Conservation (phyloP, 805 yeast genomes). For the Clavispora fructus region DNA sequence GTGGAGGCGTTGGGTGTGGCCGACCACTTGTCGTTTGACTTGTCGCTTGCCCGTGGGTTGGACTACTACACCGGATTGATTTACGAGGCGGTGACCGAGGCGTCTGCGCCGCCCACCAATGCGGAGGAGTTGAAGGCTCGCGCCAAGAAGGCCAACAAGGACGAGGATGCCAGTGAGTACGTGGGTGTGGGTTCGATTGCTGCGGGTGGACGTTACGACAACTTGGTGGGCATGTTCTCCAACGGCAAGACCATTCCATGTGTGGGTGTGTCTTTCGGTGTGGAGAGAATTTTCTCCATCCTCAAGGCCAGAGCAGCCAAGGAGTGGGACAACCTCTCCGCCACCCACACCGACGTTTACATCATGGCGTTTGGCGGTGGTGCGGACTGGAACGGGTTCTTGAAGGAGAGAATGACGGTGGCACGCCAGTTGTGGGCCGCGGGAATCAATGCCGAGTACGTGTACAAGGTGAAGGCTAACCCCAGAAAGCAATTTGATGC, state of each 20-base stretch:
- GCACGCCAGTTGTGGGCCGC: conserved; percentile 81
- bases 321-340: conserved; percentile 59
- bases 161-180: conserved; percentile 90
- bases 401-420: conserved; percentile 85
- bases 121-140: conserved; percentile 32
- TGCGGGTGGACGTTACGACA: conserved; percentile 98
- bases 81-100: conserved; percentile 92
- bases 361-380: conserved; percentile 99
- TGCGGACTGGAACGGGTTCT: conserved; percentile 88
- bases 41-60: conserved; percentile 94
- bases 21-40: conserved; percentile 70
- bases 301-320: conserved; percentile 68
- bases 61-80: conserved; percentile 97
- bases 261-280: conserved; percentile 96
- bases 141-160: conserved; percentile 42
- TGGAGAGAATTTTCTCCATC: conserved; percentile 88
- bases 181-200: conserved; percentile 99
- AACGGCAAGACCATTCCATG: conserved; percentile 92
- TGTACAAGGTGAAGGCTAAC: conserved; percentile 90
- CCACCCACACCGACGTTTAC: conserved; percentile 87
- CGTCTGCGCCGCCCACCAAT: conserved; percentile 90
- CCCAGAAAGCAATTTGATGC: conserved; percentile 96
- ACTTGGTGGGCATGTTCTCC: conserved; percentile 94
- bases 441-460: conserved; percentile 85
- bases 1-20: conserved; percentile 78